Evolutionary conservation across 306 rosid species (phyloP), one percentile per base, ranked within the genome.

Genomic region (Ziziphus jujuba): DNA sequence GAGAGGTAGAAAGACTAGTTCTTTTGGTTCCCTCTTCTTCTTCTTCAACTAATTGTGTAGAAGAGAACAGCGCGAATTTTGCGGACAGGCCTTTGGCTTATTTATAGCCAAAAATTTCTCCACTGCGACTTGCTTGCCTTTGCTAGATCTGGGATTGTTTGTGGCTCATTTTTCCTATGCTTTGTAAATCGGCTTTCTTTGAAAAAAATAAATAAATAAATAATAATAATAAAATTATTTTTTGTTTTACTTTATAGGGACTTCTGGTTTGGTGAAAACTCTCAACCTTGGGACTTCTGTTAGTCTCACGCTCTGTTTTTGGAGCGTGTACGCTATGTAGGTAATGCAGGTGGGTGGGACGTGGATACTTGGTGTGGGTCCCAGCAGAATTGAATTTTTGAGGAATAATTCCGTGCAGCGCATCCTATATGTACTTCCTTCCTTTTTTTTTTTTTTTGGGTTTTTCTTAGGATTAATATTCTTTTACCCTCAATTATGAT

Each of bases 31-130:
- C 17, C 9, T 28, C 33, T 56, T 22, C 45, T 45, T 64, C 65
- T 24, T 14, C 64, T 49, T 24, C 17, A 5, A 34, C 3, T 21
- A 56, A 8, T 15, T n/a, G 65, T 34, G 71, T 49, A 59, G 69
- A 71, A 70, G 76, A 70, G 80, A 58, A 10, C 19, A 62, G 81
- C 64, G 75, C 81, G 76, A 76, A 72, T 76, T 76, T 34, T 11
- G 67, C 28, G 43, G 64, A 6, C 5, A 19, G 48, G 15, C 17
- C 40, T 34, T 7, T 66, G 61, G 55, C 33, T 3, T 80, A 87
- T 82, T 84, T 87, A 87, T 87, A 81, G 82, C 69, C 59, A 45
- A 44, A 57, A 23, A 11, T 11, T 13, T 5, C 4, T 2, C 45
- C 9, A 2, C 45, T 40, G 12, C 45, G 7, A 9, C 24, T 16